Base-by-base conservation (phyloP, 331 rosid species). In the Pyracantha coccinea region DNA sequence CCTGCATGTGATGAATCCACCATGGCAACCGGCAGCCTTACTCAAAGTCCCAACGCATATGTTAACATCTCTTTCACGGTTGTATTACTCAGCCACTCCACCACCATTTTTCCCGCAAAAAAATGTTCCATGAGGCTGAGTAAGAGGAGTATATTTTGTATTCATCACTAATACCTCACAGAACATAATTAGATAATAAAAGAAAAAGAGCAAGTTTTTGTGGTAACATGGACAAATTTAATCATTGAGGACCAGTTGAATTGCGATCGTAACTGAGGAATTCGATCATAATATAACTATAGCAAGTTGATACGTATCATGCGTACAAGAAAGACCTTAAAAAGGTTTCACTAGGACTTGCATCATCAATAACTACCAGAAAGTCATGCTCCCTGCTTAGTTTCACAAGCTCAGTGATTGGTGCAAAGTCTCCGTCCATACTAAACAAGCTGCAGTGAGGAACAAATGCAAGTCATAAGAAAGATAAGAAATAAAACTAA, bases 1-100 rank as follows among this genome's bases (percentile, higher is more conserved):
- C 97, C 99, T 94, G 99, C 99, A 91, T 41, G 99, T 96, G 67
- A 94, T 90, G 76, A 94, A 94, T 80, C 99, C 99, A 52, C 98
- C 98, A 82, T 87, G 96, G 78, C 99, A 94, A 62, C 96, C 99
- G 1, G 91, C 97, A 79, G 96, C 97, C 80, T 92, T 94, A 79
- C 99, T 94, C 71, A 92, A 87, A 59, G 99, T 89, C 68, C 99
- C 96, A 79, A 90, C 81, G 79, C 95, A 94, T 66, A 92, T 85
- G 82, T 94, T 97, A 53, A 94, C 89, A 61, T 92, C 93, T 76
- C 70, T 86, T 82, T 94, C 97, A 81, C 99, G 92, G 60, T 92
- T 76, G 75, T 85, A 90, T 62, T 86, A 76, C 89, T 94, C 99
- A 41, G 96, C 99, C 28, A 94, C 97, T 59, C 97, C 97, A 17